Evolutionary conservation across 495 filamentous ascomycete genomes (phyloP).

Genomic region (Delitschia confertaspora): DNA sequence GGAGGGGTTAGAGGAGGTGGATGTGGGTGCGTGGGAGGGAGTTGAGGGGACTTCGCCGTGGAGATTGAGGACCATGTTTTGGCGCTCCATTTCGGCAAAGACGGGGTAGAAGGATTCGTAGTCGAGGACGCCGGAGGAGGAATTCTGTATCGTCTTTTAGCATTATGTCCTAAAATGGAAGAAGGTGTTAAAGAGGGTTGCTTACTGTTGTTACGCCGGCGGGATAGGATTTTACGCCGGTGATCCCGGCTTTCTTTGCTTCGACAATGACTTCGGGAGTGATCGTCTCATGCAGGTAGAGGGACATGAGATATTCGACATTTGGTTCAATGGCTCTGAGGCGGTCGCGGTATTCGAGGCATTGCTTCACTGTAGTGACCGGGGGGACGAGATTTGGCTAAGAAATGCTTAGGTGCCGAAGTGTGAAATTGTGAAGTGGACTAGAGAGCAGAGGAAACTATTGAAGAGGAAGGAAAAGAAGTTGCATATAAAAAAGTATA

Average conservation of each 20-base stretch:
- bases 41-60: conserved; percentile 51
- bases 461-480: too few species aligned
- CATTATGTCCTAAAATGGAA: background rate
- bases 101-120: conserved; percentile 65
- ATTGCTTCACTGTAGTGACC: conserved; percentile 62
- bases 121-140: conserved; percentile 66
- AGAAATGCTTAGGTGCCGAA: too few species aligned
- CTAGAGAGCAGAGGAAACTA: too few species aligned
- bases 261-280: conserved; percentile 70
- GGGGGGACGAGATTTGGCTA: conserved; percentile 67
- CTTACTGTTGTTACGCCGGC: conserved; percentile 58
- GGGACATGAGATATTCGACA: conserved; percentile 78
- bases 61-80: conserved; percentile 54
- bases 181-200: background rate
- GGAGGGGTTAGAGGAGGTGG: conserved; percentile 23
- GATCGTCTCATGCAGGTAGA: conserved; percentile 71
- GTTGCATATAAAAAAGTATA: too few species aligned
- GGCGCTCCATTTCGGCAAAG: conserved; percentile 67
- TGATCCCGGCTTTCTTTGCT: conserved; percentile 56
- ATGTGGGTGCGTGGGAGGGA: conserved; percentile 14
- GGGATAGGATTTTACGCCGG: conserved; percentile 51
- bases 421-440: too few species aligned
- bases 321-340: conserved; percentile 60
- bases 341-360: conserved; percentile 61
- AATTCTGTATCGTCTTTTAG: conserved; percentile 44